Evolutionary conservation across 148 eudicot species (phyloP), one percentile per base, ranked within the genome.

Genomic region (Rhododendron williamsianum): DNA sequence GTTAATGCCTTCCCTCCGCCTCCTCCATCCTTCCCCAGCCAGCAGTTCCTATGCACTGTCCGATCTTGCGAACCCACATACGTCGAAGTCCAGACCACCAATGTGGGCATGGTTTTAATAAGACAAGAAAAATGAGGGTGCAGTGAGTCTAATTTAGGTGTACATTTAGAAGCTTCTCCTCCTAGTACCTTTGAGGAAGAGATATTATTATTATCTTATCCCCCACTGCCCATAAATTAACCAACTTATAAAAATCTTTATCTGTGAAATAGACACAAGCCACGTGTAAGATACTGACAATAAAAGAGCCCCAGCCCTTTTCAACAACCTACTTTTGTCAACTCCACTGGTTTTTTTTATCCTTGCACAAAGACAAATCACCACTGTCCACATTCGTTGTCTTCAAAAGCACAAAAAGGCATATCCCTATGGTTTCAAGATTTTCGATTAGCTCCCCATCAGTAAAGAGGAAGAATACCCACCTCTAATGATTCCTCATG

Each of bases 241-340:
- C 23, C 69, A 23, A n/a, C 69, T 6, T 3, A 54, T 54, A 54
- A 54, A 15, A 13, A 2, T 4, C 10, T n/a, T n/a, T 16, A 83
- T 45, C 25, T 2, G 54, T 67, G 77, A 48, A 45, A 69, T 18
- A 49, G 80, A 49, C 45, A 48, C 43, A 23, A 19, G 78, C 85
- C 85, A 83, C 78, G 78, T 83, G 78, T 15, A 83, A 67, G 21
- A 83, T 46, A 46, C 78, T 27, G 58, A 43, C 56, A 67, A 83
- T 8, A 45, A 46, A 67, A 67, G 84, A 83, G 84, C 78, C 77
- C 12, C 19, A 18, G 51, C 38, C 58, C 56, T 67, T 43, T 45
- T 27, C 85, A 43, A 16, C 76, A 25, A 69, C 84, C 76, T 38
- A 38, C 51, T 58, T 60, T 81, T 58, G 83, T 81, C 82, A 79